Evolutionary conservation across 1,139 yeast species (phyloP).

Genomic region (Hyphopichia burtonii): DNA sequence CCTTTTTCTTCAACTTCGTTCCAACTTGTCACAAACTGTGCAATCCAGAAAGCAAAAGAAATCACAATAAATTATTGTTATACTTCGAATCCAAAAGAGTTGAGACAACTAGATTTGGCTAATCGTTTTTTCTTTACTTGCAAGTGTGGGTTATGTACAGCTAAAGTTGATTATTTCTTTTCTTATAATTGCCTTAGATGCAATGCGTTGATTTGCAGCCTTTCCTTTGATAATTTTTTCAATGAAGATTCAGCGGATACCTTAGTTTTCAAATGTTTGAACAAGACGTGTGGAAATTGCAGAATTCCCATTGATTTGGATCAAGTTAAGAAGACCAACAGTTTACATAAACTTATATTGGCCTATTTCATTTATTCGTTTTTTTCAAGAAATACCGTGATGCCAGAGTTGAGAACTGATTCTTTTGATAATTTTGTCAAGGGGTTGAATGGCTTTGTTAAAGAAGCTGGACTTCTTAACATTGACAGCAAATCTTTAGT

Average conservation of each 20-base stretch:
- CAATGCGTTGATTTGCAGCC: constrained; percentile 5
- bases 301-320: background rate
- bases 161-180: constrained; percentile 18
- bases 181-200: constrained; percentile 20
- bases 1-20: constrained; percentile 14
- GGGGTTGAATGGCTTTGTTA: background rate
- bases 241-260: background rate
- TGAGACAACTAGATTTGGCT: constrained; percentile 17
- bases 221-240: background rate
- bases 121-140: constrained; percentile 31
- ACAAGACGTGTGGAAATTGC: background rate
- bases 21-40: constrained; percentile 13
- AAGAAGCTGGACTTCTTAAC: background rate
- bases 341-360: background rate
- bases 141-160: constrained; percentile 26
- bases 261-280: background rate
- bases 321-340: background rate
- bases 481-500: background rate
- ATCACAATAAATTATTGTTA: constrained; percentile 28
- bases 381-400: background rate
- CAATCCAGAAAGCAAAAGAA: constrained; percentile 22
- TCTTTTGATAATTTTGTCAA: background rate
- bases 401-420: background rate
- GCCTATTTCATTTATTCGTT: background rate
- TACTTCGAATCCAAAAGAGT: constrained; percentile 19